Percentiles rank a stretch among this genome's conserved stretches.
Conservation (phyloP, 371 early-diverging fungal species). For the Dinochytrium kinnereticum region DNA sequence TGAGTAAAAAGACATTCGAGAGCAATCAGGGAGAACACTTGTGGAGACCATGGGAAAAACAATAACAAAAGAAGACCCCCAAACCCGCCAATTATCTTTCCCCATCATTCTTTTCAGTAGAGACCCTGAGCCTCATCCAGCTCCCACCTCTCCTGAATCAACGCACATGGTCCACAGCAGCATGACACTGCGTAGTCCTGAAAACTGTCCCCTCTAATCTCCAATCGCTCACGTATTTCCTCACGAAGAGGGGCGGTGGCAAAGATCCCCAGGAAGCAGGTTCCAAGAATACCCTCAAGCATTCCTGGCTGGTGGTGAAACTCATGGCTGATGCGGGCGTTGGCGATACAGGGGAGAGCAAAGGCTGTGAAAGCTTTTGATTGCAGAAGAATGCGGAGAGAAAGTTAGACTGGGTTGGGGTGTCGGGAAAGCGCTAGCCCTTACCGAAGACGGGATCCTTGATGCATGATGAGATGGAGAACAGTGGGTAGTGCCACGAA, state of each 20-base stretch:
- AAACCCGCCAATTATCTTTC: too few species aligned
- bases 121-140: constrained; percentile 5
- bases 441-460: constrained; percentile 19
- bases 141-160: constrained; percentile 19
- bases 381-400: not conserved
- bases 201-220: constrained; percentile 4
- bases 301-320: constrained; percentile 17
- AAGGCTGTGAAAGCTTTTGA: constrained; percentile 16
- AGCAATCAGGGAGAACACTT: too few species aligned
- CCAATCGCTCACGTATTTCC: constrained; percentile 8
- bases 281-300: constrained; percentile 4
- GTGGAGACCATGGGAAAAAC: too few species aligned
- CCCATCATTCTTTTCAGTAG: too few species aligned
- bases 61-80: too few species aligned
- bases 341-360: constrained; percentile 12
- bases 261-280: constrained; percentile 11
- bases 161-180: constrained; percentile 14
- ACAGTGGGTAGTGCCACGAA: constrained; percentile 6
- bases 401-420: not conserved
- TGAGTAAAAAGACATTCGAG: too few species aligned
- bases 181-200: not conserved
- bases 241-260: constrained; percentile 10
- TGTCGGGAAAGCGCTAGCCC: not conserved
- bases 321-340: constrained; percentile 11
- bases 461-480: constrained; percentile 10